A percentile compares a stretch with the other conserved stretches of the same genome.
These are phyloP conservation scores for Claviceps digitariae DNA, from an alignment of 2,329 filamentous ascomycete species.

Conservation along the genomic window DNA sequence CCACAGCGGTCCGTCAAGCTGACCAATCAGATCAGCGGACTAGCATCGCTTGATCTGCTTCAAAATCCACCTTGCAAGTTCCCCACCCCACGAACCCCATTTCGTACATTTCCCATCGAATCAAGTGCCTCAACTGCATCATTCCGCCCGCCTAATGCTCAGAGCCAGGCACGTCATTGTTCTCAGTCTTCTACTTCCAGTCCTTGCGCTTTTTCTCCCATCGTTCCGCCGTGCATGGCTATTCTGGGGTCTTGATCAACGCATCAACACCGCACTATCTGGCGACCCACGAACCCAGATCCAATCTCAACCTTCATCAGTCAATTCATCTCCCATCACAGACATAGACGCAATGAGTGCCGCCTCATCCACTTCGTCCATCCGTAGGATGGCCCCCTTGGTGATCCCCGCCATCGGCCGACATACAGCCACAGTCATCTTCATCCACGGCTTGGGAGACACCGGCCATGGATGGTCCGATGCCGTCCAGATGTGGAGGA, in stretches of 20 bases:
- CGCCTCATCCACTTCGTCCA: slow-evolving; percentile 13
- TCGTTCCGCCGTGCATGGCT: neutral
- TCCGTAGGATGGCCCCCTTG: slow-evolving; percentile 35
- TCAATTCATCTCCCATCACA: neutral
- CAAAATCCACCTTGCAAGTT: no score
- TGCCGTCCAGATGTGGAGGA: slow-evolving; percentile 77
- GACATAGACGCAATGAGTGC: slow-evolving; percentile 1
- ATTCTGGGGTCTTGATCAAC: neutral
- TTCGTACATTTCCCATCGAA: neutral
- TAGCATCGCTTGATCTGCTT: no score
- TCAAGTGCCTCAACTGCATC: neutral
- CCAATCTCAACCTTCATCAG: neutral
- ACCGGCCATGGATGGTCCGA: slow-evolving; percentile 65
- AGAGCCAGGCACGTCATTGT: neutral
- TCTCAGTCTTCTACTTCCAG: neutral
- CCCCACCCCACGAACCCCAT: neutral
- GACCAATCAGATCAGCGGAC: no score
- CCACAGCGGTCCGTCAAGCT: no score
- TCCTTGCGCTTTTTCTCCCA: neutral
- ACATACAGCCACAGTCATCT: slow-evolving; percentile 91
- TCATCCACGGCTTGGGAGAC: slow-evolving; percentile 85
- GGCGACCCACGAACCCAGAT: neutral
- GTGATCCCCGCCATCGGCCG: slow-evolving; percentile 66
- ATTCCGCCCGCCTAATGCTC: neutral
- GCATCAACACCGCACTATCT: no score